These are phyloP conservation scores for Corrigiola litoralis DNA, from an alignment of 179 eudicot species.

Conservation along the genomic window DNA sequence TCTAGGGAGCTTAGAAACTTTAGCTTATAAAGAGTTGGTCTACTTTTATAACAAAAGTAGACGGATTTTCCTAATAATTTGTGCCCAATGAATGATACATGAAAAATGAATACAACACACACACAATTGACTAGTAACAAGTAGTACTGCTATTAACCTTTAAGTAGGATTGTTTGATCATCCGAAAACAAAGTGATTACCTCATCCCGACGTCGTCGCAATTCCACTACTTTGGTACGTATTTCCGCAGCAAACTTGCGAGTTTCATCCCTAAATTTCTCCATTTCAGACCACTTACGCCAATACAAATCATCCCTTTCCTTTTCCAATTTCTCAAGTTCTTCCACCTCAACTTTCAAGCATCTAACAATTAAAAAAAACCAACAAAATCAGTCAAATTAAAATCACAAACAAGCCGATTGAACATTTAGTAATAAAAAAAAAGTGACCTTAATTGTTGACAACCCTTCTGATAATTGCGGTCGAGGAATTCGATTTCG, in stretches of 20 bases:
- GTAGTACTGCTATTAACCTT: no score
- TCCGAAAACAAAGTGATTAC: constrained; percentile 14
- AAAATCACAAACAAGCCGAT: neutral
- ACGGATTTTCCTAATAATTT: no score
- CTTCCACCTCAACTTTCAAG: constrained; percentile 39
- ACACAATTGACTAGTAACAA: no score
- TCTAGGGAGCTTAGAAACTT: no score
- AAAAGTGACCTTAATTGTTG: constrained; percentile 33
- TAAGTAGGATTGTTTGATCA: no score
- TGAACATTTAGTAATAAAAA: neutral
- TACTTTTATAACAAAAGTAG: no score
- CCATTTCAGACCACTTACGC: constrained; percentile 25
- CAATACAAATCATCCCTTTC: constrained; percentile 30
- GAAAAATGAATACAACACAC: no score
- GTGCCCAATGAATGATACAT: no score
- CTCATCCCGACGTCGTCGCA: constrained; percentile 29
- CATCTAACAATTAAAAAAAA: constrained; percentile 22
- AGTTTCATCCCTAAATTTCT: constrained; percentile 28
- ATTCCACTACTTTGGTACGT: constrained; percentile 26
- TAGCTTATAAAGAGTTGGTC: no score
- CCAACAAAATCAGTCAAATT: no score
- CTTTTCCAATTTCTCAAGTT: constrained; percentile 34
- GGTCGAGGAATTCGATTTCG: constrained; percentile 29
- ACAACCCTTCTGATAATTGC: constrained; percentile 13
- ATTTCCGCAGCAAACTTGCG: constrained; percentile 24